Evolutionary conservation across 345 rosid genomes (phyloP).

Genomic region (Melaleuca alternifolia): DNA sequence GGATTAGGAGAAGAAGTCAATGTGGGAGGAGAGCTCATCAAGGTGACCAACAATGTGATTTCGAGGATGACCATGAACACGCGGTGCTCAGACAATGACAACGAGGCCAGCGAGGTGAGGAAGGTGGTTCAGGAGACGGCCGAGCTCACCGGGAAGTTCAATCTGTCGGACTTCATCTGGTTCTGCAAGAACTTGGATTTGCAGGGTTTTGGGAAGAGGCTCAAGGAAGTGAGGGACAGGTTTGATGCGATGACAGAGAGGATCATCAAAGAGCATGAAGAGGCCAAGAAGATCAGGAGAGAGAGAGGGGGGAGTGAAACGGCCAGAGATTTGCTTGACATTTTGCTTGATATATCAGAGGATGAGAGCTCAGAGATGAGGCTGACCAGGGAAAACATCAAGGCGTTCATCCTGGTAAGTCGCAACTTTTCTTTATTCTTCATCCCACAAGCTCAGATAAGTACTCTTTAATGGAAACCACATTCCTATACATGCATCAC

Average conservation of each 20-base stretch:
- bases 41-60: conserved; percentile 22
- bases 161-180: conserved; percentile 43
- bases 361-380: conserved; percentile 33
- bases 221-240: conserved; percentile 20
- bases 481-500: not conserved
- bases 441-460: not conserved
- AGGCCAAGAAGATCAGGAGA: conserved; percentile 16
- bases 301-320: not conserved
- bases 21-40: conserved; percentile 31
- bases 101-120: conserved; percentile 31
- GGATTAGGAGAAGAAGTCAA: conserved; percentile 15
- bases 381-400: conserved; percentile 39
- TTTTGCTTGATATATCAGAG: conserved; percentile 30
- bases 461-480: not conserved
- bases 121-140: conserved; percentile 23
- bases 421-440: not conserved
- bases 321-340: conserved; percentile 32
- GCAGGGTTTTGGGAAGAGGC: conserved; percentile 30
- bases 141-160: conserved; percentile 32
- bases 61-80: conserved; percentile 36
- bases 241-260: conserved; percentile 28
- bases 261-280: conserved; percentile 34
- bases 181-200: conserved; percentile 44
- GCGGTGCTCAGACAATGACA: conserved; percentile 23
- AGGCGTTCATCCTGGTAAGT: conserved; percentile 43